Evolutionary conservation across 805 yeast genomes (phyloP).

Genomic region (Saccharomycopsis malanga): DNA sequence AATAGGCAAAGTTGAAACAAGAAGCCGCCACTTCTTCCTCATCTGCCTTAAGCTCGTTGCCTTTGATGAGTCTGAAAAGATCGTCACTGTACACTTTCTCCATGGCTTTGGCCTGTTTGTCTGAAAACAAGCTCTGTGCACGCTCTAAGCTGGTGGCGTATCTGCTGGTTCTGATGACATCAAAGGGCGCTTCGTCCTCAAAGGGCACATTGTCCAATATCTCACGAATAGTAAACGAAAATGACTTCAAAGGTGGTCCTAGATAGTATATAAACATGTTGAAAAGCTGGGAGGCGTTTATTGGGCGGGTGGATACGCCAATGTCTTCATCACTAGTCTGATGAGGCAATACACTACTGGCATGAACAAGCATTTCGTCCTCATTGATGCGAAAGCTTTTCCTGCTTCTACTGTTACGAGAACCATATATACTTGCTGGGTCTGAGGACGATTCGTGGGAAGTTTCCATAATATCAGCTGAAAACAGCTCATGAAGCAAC

Average conservation of each 20-base stretch:
- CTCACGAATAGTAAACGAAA: conserved; percentile 54
- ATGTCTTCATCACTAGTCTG: not conserved
- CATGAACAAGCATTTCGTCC: not conserved
- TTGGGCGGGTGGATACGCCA: conserved; percentile 17
- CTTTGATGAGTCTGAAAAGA: conserved; percentile 7
- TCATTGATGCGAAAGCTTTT: not conserved
- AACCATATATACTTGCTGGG: not conserved
- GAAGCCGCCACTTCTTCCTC: conserved; percentile 80
- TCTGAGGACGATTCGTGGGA: not conserved
- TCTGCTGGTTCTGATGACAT: conserved; percentile 36
- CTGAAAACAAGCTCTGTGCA: conserved; percentile 50
- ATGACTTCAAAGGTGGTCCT: conserved; percentile 68
- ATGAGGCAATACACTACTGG: not conserved
- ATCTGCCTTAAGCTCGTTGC: conserved; percentile 39
- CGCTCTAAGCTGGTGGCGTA: conserved; percentile 40
- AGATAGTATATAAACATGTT: conserved; percentile 58
- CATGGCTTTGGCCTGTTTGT: conserved; percentile 52
- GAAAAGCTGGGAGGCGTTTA: conserved; percentile 42
- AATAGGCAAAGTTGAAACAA: conserved; percentile 70
- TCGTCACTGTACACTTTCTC: conserved; percentile 39
- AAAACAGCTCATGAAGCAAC: conserved; percentile 40
- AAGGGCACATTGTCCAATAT: conserved; percentile 57
- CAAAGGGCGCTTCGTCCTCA: conserved; percentile 29
- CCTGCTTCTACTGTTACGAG: not conserved
- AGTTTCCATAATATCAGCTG: no score